Base-by-base conservation (phyloP, 169 alveolate genomes). In the Eimeria maxima region DNA sequence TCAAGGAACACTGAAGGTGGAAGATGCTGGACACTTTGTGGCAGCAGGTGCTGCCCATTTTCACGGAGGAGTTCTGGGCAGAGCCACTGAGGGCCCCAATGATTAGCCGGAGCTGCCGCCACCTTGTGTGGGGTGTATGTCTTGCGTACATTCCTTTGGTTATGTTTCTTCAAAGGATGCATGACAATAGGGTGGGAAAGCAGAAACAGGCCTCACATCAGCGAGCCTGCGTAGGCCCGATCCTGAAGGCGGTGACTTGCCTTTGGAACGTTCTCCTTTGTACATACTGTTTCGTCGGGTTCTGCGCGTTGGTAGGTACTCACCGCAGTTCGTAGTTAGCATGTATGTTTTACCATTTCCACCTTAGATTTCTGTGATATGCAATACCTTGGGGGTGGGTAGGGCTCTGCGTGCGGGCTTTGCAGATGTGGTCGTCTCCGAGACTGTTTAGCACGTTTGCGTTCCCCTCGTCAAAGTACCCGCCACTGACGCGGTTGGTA, bases 341-440 rank as follows among this genome's bases (percentile, higher is more conserved):
- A 20, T n/a, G 33, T 76, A 14, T 14, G 10, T 20, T 73, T 4
- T 22, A 18, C n/a, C 47, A 44, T 80, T 24, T 42, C 69, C 83
- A 33, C n/a, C 0, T 14, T 14, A 2, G 33, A 27, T 6, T 38
- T 38, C 0, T 69, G 16, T 42, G 50, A 29, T 16, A 4, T 73
- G 33, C 50, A 27, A 29, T 13, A n/a, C 16, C n/a, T 47, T 55
- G 11, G 22, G 38, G 20, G 6, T 50, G 65, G 44, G 1, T 76
- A 24, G 42, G 16, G 44, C 24, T 45, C 90, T 80, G 63, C 42
- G 3, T 80, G 89, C 38, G 71, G 29, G 53, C 60, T 84, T 16
- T 29, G 92, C 94, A 87, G 94, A 87, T 87, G 94, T 87, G 94
- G 94, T 87, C 94, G 42, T 87, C 94, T 57, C 94, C 94, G 18